Percentiles rank a stretch among this genome's conserved stretches.
These are phyloP conservation scores for Pichia thaimueangensis DNA, from an alignment of 805 yeast genomes.

Conservation along the genomic window DNA sequence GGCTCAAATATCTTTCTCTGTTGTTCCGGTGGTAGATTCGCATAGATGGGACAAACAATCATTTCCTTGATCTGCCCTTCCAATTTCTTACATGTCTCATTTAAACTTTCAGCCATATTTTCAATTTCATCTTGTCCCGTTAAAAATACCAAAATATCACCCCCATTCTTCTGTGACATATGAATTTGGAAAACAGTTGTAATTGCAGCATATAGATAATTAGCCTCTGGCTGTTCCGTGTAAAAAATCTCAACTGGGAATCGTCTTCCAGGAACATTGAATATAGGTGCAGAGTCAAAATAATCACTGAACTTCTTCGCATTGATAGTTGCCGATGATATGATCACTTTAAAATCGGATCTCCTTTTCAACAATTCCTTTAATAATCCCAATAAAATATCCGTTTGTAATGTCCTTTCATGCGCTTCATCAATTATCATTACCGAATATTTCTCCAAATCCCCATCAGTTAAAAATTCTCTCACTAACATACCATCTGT, in stretches of 20 bases:
- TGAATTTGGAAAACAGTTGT: conserved; percentile 87
- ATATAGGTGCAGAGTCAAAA: conserved; percentile 78
- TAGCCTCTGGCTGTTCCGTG: conserved; percentile 82
- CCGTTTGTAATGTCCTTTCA: conserved; percentile 92
- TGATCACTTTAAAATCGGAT: conserved; percentile 64
- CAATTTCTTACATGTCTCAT: conserved; percentile 45
- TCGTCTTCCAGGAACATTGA: conserved; percentile 88
- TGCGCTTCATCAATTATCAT: conserved; percentile 97
- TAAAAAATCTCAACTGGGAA: conserved; percentile 85
- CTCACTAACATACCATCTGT: conserved; percentile 94
- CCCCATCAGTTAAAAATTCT: conserved; percentile 76
- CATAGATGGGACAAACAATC: conserved; percentile 80
- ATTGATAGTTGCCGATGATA: conserved; percentile 93
- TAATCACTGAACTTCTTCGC: conserved; percentile 80
- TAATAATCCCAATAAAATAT: conserved; percentile 67
- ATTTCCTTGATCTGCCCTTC: conserved; percentile 44
- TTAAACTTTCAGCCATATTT: conserved; percentile 60
- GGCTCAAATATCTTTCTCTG: conserved; percentile 82
- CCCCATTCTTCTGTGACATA: conserved; percentile 45
- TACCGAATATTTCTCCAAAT: conserved; percentile 61
- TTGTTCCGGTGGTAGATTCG: conserved; percentile 80
- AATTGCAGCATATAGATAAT: conserved; percentile 83
- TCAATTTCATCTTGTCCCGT: conserved; percentile 98
- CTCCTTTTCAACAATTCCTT: conserved; percentile 62
- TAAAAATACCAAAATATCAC: conserved; percentile 84